Evolutionary conservation across 2,329 filamentous ascomycete species (phyloP).

Genomic region (Magnaporthales sp.): DNA sequence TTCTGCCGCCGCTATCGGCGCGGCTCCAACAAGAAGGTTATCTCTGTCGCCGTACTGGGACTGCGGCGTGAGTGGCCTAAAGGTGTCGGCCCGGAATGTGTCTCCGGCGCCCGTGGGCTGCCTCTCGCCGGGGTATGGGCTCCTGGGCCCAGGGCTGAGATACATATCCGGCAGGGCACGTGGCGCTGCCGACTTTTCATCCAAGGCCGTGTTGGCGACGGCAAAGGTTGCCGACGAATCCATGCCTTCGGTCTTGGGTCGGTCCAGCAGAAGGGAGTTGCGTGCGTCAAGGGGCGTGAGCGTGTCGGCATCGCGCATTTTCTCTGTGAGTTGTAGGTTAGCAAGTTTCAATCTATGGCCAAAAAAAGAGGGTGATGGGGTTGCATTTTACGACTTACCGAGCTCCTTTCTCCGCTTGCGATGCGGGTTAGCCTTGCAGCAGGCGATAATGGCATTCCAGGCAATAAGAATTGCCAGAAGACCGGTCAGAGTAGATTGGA

Average conservation of each 20-base stretch:
- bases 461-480: slow-evolving; percentile 78
- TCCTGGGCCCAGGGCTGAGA: slow-evolving; percentile 14
- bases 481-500: slow-evolving; percentile 78
- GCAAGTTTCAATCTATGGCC: slow-evolving; percentile 17
- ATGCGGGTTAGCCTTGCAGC: slow-evolving; percentile 83
- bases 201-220: slow-evolving; percentile 26
- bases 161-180: slow-evolving; percentile 26
- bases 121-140: slow-evolving; percentile 16
- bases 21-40: slow-evolving; percentile 28
- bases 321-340: slow-evolving; percentile 43
- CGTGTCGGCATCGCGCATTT: slow-evolving; percentile 68
- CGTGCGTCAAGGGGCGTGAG: slow-evolving; percentile 82
- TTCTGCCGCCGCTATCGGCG: slow-evolving; percentile 24
- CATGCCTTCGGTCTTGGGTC: slow-evolving; percentile 21
- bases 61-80: slow-evolving; percentile 29
- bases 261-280: slow-evolving; percentile 73
- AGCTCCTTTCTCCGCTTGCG: slow-evolving; percentile 80
- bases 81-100: slow-evolving; percentile 11
- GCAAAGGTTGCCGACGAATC: slow-evolving; percentile 29
- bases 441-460: slow-evolving; percentile 79
- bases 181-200: slow-evolving; percentile 19
- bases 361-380: neutral
- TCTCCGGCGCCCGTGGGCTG: slow-evolving; percentile 11
- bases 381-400: slow-evolving; percentile 47
- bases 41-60: slow-evolving; percentile 21